Evolutionary conservation across 805 yeast species (phyloP).

Genomic region (Cephaloascus albidus): DNA sequence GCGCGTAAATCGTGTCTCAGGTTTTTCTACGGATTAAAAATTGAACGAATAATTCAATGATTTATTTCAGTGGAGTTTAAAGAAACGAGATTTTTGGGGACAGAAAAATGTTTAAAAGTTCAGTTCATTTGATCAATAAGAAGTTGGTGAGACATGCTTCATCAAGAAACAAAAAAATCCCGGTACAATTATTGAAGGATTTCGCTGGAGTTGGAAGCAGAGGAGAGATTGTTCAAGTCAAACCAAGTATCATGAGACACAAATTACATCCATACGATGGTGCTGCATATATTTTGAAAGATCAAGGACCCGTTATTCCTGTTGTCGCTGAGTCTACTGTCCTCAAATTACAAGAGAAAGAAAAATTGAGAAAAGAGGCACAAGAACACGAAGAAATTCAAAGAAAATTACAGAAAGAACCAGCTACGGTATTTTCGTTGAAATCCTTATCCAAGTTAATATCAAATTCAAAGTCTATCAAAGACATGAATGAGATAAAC

Average conservation of each 20-base stretch:
- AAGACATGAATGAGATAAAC: conserved; percentile 1
- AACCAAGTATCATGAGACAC: conserved; percentile 79
- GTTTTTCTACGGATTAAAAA: no score
- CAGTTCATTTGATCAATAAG: neutral
- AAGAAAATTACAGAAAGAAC: conserved; percentile 3
- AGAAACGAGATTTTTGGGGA: no score
- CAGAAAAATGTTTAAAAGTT: neutral
- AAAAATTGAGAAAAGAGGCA: conserved; percentile 1
- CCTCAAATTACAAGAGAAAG: conserved; percentile 1
- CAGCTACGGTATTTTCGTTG: conserved; percentile 20
- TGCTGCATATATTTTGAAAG: conserved; percentile 50
- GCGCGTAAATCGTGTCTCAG: no score
- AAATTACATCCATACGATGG: conserved; percentile 61
- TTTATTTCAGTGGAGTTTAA: no score
- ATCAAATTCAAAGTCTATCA: neutral
- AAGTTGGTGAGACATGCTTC: conserved; percentile 13
- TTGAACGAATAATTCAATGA: no score
- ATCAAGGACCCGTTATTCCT: conserved; percentile 26
- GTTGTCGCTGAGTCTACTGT: conserved; percentile 18
- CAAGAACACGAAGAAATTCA: conserved; percentile 1
- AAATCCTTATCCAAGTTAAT: conserved; percentile 28
- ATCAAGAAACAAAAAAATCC: conserved; percentile 45
- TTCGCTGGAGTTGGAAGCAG: conserved; percentile 51
- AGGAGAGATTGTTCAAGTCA: conserved; percentile 70
- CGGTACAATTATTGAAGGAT: conserved; percentile 69